These are phyloP conservation scores for Parascedosporium putredinis DNA, from an alignment of 2,329 filamentous ascomycete genomes.

Conservation along the genomic window DNA sequence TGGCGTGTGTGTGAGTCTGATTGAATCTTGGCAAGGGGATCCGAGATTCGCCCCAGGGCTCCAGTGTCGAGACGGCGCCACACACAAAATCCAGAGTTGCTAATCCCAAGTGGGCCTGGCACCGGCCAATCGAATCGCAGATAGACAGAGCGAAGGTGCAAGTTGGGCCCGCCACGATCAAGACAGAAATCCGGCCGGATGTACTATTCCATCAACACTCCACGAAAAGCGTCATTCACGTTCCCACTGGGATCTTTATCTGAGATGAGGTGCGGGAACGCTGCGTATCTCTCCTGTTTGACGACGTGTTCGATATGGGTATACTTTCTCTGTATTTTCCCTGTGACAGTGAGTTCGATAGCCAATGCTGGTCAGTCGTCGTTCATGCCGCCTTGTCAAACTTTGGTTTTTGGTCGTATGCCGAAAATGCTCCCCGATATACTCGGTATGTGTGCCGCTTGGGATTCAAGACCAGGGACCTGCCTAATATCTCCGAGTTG, in stretches of 20 bases:
- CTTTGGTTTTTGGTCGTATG: too few species aligned
- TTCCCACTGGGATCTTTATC: too few species aligned
- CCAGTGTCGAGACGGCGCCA: constrained; percentile 1
- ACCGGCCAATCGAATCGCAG: constrained; percentile 1
- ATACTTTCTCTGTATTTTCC: too few species aligned
- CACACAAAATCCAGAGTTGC: not conserved
- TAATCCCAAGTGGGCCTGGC: not conserved
- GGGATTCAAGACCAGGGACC: not conserved
- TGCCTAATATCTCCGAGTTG: not conserved
- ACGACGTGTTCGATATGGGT: too few species aligned
- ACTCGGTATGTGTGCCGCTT: too few species aligned
- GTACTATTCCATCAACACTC: not conserved
- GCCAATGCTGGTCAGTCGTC: too few species aligned
- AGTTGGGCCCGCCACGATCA: not conserved
- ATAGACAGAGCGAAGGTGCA: not conserved
- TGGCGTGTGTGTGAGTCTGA: not conserved
- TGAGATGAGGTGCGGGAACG: too few species aligned
- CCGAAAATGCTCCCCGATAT: too few species aligned
- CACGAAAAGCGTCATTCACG: too few species aligned
- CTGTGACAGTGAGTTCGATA: too few species aligned
- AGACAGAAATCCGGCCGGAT: constrained; percentile 1
- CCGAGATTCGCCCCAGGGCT: not conserved
- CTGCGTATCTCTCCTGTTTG: too few species aligned
- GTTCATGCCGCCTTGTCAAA: too few species aligned
- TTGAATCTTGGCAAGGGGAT: constrained; percentile 2